Conservation (phyloP, 768 basidiomycete species). For the Sarcomyxa edulis region DNA sequence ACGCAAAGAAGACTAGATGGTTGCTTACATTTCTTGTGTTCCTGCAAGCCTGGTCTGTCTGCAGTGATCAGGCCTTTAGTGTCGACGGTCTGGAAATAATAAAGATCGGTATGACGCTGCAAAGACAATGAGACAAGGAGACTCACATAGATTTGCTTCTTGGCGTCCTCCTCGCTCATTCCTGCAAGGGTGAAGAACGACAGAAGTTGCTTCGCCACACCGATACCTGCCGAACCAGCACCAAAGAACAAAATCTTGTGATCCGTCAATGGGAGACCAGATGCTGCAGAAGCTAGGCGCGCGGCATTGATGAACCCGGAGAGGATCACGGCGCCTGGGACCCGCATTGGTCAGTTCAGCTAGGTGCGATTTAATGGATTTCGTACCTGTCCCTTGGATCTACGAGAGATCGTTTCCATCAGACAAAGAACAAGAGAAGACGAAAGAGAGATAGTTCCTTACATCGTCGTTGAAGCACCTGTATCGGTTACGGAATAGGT, state of each 20-base stretch:
- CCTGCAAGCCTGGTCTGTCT: constrained; percentile 59
- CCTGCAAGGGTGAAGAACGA: constrained; percentile 78
- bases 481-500: constrained; percentile 52
- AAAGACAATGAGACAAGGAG: background rate
- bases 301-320: constrained; percentile 75
- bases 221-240: constrained; percentile 87
- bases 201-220: constrained; percentile 79
- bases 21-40: constrained; percentile 66
- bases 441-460: constrained; percentile 26
- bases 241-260: constrained; percentile 88
- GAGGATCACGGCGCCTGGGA: constrained; percentile 71
- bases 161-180: constrained; percentile 61
- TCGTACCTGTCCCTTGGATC: constrained; percentile 69
- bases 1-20: background rate
- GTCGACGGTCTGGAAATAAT: constrained; percentile 53
- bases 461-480: constrained; percentile 74
- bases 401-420: constrained; percentile 18
- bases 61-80: constrained; percentile 74
- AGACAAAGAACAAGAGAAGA: background rate
- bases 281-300: constrained; percentile 47
- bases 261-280: constrained; percentile 53
- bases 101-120: constrained; percentile 8
- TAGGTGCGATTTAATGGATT: constrained; percentile 9
- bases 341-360: constrained; percentile 26
- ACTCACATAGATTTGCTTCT: constrained; percentile 59